Conservation (phyloP, 352 stramenopile genomes). For the Globisporangium uncinulatum region DNA sequence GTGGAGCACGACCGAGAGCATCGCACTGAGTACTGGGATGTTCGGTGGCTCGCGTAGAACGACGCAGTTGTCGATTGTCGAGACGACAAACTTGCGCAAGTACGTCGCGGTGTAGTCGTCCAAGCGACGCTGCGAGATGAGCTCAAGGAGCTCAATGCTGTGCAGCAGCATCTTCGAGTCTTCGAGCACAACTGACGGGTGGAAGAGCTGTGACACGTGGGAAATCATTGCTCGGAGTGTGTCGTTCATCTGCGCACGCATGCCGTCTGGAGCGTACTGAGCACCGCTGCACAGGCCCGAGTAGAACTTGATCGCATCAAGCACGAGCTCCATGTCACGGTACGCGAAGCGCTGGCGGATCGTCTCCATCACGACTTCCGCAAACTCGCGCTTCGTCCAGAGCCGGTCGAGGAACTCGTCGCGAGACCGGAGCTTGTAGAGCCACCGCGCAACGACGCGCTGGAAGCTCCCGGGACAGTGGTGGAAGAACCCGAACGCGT, state of each 20-base stretch:
- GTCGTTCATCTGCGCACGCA: conserved; percentile 81
- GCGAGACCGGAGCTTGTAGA: conserved; percentile 81
- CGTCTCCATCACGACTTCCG: conserved; percentile 84
- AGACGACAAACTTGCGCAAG: conserved; percentile 83
- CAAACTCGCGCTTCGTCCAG: conserved; percentile 73
- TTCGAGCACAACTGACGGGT: conserved; percentile 78
- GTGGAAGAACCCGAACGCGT: conserved; percentile 82
- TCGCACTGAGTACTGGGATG: conserved; percentile 53
- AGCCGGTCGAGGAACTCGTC: conserved; percentile 81
- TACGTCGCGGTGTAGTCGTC: conserved; percentile 86
- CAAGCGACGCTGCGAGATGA: conserved; percentile 74
- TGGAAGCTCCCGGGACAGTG: conserved; percentile 85
- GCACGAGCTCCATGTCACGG: conserved; percentile 73
- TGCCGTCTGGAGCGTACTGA: conserved; percentile 71
- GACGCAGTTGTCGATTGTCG: conserved; percentile 73
- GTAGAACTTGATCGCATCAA: conserved; percentile 88
- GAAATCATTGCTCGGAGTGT: conserved; percentile 82
- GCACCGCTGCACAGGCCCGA: conserved; percentile 67
- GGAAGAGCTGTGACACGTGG: conserved; percentile 84
- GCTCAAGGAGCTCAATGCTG: conserved; percentile 81
- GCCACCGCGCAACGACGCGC: conserved; percentile 77
- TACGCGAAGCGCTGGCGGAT: conserved; percentile 84
- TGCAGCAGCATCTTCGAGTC: conserved; percentile 81
- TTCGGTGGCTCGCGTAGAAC: conserved; percentile 69
- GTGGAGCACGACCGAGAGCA: conserved; percentile 78